These are phyloP conservation scores for Tetrahymena borealis DNA, from an alignment of 73 alveolate genomes.

Conservation along the genomic window DNA sequence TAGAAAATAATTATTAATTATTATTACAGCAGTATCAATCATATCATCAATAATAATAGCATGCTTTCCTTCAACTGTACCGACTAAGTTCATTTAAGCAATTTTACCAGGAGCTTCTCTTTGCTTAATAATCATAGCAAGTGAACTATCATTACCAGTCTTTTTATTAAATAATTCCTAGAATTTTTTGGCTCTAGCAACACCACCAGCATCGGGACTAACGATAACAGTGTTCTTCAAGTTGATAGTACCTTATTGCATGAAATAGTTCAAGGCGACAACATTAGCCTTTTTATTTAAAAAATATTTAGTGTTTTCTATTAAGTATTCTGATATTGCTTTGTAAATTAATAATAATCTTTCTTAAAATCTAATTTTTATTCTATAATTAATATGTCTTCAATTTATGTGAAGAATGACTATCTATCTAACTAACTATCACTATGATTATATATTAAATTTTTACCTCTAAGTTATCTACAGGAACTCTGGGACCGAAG, in stretches of 20 bases:
- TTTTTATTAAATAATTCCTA: slow-evolving; percentile 48
- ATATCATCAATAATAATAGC: slow-evolving; percentile 82
- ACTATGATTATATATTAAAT: background rate
- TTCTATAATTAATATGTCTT: no score
- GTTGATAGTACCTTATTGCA: slow-evolving; percentile 28
- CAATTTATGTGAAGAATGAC: no score
- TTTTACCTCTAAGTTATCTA: slow-evolving; percentile 63
- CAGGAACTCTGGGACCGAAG: slow-evolving; percentile 80
- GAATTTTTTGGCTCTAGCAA: slow-evolving; percentile 69
- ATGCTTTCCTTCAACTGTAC: slow-evolving; percentile 68
- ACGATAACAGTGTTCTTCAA: slow-evolving; percentile 71
- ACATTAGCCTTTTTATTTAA: slow-evolving; percentile 42
- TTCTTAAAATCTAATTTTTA: no score
- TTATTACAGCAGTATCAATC: slow-evolving; percentile 75
- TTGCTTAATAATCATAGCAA: slow-evolving; percentile 81
- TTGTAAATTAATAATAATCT: no score
- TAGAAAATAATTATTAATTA: background rate
- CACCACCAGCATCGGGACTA: slow-evolving; percentile 97
- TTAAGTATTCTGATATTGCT: background rate
- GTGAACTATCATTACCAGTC: slow-evolving; percentile 33
- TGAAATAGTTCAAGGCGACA: slow-evolving; percentile 69
- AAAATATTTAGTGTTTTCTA: background rate
- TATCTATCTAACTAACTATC: background rate
- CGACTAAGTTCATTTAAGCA: slow-evolving; percentile 70
- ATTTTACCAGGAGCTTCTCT: slow-evolving; percentile 72